Conservation (phyloP, 345 rosid genomes). For the Moricandia moricandioides region DNA sequence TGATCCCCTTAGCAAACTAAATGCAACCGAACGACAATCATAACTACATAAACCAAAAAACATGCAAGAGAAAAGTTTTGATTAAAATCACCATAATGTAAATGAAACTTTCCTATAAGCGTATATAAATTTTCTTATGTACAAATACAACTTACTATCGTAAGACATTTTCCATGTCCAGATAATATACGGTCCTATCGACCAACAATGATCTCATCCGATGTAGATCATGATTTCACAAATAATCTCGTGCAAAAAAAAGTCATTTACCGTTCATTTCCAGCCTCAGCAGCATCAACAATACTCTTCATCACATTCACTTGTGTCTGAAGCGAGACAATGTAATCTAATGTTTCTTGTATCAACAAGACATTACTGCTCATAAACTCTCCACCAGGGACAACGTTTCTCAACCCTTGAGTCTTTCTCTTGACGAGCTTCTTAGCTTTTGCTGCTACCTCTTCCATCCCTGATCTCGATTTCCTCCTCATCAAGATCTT, state of each 20-base stretch:
- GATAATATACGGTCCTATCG: constrained; percentile 9
- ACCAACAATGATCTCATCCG: constrained; percentile 16
- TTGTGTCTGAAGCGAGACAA: constrained; percentile 69
- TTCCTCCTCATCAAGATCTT: constrained; percentile 54
- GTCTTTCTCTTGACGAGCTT: constrained; percentile 57
- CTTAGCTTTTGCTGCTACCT: constrained; percentile 42
- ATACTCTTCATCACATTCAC: constrained; percentile 74
- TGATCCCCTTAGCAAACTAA: background rate
- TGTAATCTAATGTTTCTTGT: constrained; percentile 86
- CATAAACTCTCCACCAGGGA: constrained; percentile 68
- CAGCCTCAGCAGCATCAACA: constrained; percentile 41
- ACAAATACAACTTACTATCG: constrained; percentile 24
- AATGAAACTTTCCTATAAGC: constrained; percentile 1
- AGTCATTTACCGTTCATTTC: constrained; percentile 19
- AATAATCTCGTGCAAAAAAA: background rate
- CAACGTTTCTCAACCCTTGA: constrained; percentile 56
- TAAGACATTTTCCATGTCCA: constrained; percentile 12
- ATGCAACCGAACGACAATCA: constrained; percentile 7
- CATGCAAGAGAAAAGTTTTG: background rate
- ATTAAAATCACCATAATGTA: constrained; percentile 10
- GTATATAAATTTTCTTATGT: constrained; percentile 10
- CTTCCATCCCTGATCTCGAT: constrained; percentile 29
- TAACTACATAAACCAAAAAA: background rate
- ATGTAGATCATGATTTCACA: constrained; percentile 15
- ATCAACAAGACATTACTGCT: constrained; percentile 66